Conservation (phyloP, 768 basidiomycete species). For the Leccinum barrowsii region DNA sequence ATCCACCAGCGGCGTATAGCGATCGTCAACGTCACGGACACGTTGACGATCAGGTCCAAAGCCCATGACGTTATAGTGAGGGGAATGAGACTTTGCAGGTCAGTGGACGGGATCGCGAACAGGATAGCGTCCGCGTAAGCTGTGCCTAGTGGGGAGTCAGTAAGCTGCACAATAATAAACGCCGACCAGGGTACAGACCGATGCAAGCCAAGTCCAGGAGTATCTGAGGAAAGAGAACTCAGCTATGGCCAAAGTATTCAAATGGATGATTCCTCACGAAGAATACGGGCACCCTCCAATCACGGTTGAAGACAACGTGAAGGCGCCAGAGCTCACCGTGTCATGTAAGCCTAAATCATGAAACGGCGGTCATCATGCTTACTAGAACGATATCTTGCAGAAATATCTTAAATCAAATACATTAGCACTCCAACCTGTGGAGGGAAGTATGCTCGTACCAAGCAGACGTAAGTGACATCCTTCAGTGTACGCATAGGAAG, state of each 20-base stretch:
- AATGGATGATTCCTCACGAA: conserved; percentile 10
- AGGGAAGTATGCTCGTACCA: conserved; percentile 2
- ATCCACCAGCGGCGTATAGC: conserved; percentile 20
- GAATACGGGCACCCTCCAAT: conserved; percentile 18
- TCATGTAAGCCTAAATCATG: background rate
- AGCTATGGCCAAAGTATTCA: background rate
- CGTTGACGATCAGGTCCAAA: conserved; percentile 20
- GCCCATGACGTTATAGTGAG: conserved; percentile 16
- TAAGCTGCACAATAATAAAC: background rate
- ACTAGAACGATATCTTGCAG: conserved; percentile 18
- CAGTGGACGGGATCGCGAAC: conserved; percentile 8
- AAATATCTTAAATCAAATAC: conserved; percentile 4
- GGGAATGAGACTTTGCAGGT: conserved; percentile 3
- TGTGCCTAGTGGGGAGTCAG: background rate
- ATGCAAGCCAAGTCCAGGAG: conserved; percentile 19
- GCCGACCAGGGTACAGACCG: conserved; percentile 5
- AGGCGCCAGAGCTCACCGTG: conserved; percentile 20
- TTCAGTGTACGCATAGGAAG: conserved; percentile 13
- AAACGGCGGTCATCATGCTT: background rate
- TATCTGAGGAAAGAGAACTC: conserved; percentile 7
- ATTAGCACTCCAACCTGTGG: background rate
- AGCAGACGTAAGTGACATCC: conserved; percentile 11
- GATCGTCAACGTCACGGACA: conserved; percentile 21
- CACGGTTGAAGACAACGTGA: conserved; percentile 19
- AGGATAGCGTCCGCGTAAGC: conserved; percentile 11